phyloP scores from a whole-genome alignment of 805 yeast genomes.

The Zygotorulaspora sp. region DNA sequence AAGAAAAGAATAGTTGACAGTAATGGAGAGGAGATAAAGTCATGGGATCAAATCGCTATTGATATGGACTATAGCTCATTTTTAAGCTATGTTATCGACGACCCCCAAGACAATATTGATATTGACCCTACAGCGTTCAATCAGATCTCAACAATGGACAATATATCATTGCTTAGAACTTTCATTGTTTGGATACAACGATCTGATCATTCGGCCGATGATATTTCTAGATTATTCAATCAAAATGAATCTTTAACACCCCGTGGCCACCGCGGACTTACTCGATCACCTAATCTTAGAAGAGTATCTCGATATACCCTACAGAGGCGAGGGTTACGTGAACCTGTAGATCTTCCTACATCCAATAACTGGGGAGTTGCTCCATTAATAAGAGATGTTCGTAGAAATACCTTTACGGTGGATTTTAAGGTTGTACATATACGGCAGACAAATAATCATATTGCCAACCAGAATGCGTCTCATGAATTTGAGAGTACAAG shows the following conservation, averaged over 20 bases:
- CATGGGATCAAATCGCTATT: constrained; percentile 20
- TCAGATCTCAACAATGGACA: constrained; percentile 15
- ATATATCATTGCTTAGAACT: constrained; percentile 17
- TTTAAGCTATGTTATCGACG: constrained; percentile 13
- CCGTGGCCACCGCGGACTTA: background rate
- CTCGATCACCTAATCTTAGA: constrained; percentile 7
- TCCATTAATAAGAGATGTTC: constrained; percentile 17
- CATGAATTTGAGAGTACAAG: constrained; percentile 12
- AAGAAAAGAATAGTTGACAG: constrained; percentile 15
- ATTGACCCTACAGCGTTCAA: constrained; percentile 17
- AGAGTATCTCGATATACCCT: constrained; percentile 12
- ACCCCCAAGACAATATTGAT: constrained; percentile 16
- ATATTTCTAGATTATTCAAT: constrained; percentile 15
- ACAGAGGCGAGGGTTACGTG: constrained; percentile 10
- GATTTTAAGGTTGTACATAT: constrained; percentile 22
- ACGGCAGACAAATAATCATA: constrained; percentile 5
- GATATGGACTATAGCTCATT: constrained; percentile 17
- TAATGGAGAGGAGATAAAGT: constrained; percentile 12
- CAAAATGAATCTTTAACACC: background rate
- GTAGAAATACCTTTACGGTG: constrained; percentile 21
- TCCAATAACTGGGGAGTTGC: constrained; percentile 16
- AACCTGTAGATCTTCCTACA: constrained; percentile 14
- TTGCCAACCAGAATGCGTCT: constrained; percentile 2
- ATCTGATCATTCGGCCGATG: constrained; percentile 19
- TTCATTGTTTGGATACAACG: constrained; percentile 27